phyloP scores from a whole-genome alignment of 1,139 yeast species.

The Yamadazyma atlantica region DNA sequence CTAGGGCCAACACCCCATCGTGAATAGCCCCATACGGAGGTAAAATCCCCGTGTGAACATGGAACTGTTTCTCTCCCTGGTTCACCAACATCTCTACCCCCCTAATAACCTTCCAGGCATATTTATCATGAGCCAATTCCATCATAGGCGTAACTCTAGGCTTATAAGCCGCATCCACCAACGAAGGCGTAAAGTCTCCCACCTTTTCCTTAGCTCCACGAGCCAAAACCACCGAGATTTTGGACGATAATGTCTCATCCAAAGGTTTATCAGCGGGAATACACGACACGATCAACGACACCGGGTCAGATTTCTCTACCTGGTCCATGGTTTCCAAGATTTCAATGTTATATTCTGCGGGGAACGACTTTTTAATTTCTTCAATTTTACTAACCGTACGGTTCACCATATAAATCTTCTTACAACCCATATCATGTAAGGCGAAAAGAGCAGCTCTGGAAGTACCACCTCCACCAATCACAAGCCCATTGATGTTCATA shows the following conservation, averaged over 20 bases:
- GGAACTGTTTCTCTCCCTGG: constrained; percentile 89
- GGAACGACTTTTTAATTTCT: constrained; percentile 61
- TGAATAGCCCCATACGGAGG: constrained; percentile 64
- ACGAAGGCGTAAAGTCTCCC: constrained; percentile 47
- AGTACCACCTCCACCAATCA: constrained; percentile 97
- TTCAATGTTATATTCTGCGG: constrained; percentile 57
- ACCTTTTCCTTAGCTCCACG: constrained; percentile 28
- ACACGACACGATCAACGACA: constrained; percentile 75
- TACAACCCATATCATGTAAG: constrained; percentile 73
- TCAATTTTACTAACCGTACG: constrained; percentile 70
- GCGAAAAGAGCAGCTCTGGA: constrained; percentile 95
- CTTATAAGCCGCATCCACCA: constrained; percentile 92
- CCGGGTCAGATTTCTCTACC: constrained; percentile 39
- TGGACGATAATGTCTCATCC: constrained; percentile 49
- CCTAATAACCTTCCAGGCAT: constrained; percentile 70
- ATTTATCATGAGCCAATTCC: constrained; percentile 63
- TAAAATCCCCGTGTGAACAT: constrained; percentile 68
- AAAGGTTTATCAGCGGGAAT: constrained; percentile 85
- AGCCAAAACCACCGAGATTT: constrained; percentile 48
- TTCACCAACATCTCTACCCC: constrained; percentile 91
- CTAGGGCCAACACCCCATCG: constrained; percentile 48
- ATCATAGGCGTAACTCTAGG: constrained; percentile 84
- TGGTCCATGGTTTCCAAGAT: constrained; percentile 53
- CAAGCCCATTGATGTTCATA: constrained; percentile 53
- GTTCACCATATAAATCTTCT: constrained; percentile 74